Evolutionary conservation across 2,329 filamentous ascomycete genomes (phyloP).

Genomic region (Botrytis deweyae): DNA sequence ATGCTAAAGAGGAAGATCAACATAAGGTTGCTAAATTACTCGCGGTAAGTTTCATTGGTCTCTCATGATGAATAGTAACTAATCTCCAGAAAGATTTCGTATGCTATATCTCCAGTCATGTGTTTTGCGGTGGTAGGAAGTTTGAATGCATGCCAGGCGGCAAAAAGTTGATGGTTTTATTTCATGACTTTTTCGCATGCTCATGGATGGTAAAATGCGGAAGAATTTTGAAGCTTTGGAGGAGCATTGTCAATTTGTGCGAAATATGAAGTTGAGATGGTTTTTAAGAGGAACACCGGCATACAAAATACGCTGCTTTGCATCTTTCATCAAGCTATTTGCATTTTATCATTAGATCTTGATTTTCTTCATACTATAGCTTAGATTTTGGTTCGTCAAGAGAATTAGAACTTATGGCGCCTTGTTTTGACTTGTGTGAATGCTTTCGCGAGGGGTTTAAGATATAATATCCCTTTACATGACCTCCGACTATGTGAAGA

Average conservation of each 20-base stretch:
- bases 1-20: slow-evolving; percentile 43
- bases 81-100: slow-evolving; percentile 38
- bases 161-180: slow-evolving; percentile 9
- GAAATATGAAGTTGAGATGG: neutral
- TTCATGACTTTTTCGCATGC: neutral
- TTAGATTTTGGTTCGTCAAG: neutral
- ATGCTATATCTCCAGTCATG: slow-evolving; percentile 43
- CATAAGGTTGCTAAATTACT: slow-evolving; percentile 47
- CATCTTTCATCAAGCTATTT: neutral
- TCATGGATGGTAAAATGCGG: neutral
- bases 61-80: neutral
- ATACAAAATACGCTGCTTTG: neutral
- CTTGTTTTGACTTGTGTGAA: neutral
- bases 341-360: neutral
- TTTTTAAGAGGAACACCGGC: neutral
- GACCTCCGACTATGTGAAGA: neutral
- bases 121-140: slow-evolving; percentile 43
- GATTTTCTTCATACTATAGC: neutral
- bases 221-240: neutral
- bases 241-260: neutral
- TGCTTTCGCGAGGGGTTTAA: neutral
- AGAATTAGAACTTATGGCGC: neutral
- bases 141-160: slow-evolving; percentile 39
- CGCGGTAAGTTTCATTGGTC: slow-evolving; percentile 37
- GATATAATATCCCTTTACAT: neutral